Base-by-base conservation (phyloP, 768 basidiomycete genomes). In the Psilocybe cubensis region DNA sequence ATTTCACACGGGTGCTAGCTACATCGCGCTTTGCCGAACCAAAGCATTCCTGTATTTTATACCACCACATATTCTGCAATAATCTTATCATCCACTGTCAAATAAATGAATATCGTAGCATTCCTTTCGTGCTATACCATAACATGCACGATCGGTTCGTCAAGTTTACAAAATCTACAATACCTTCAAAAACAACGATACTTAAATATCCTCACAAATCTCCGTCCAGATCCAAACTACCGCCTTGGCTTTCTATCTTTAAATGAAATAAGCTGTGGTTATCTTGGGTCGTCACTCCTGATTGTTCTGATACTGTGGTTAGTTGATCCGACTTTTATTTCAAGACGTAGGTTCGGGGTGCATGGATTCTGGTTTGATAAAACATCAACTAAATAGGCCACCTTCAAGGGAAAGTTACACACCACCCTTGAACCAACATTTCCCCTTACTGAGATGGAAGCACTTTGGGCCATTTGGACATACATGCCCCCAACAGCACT, bases 381-480 rank as follows among this genome's bases (percentile, higher is more conserved):
- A 54, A 9, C 18, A 21, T 38, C 18, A 33, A 27, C 18, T 11
- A 31, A 28, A 20, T 47, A 27, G 43, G n/a, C 27, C 9, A 51
- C 7, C 29, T 25, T 11, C 18, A n/a, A 20, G 29, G 12, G 9
- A 29, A 29, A 42, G 61, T 24, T 28, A 62, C 79, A 46, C 59
- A 81, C 83, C 81, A 65, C 87, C 90, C 81, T 92, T 92, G 73
- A 93, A 93, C 89, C 91, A 92, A 68, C 91, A 93, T 73, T 88
- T 92, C 41, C 91, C 90, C 67, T 88, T 90, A 72, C 82, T 84
- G 27, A 88, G 74, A 70, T 89, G 88, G 66, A 81, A 83, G 64
- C 87, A 89, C 65, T 82, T 84, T 17, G 81, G 79, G n/a, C 91
- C 91, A 62, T 87, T 88, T 12, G 91, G 91, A 64, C 91, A 93